Conservation (phyloP, 2,329 filamentous ascomycete species). For the Xylariaceae sp. region DNA sequence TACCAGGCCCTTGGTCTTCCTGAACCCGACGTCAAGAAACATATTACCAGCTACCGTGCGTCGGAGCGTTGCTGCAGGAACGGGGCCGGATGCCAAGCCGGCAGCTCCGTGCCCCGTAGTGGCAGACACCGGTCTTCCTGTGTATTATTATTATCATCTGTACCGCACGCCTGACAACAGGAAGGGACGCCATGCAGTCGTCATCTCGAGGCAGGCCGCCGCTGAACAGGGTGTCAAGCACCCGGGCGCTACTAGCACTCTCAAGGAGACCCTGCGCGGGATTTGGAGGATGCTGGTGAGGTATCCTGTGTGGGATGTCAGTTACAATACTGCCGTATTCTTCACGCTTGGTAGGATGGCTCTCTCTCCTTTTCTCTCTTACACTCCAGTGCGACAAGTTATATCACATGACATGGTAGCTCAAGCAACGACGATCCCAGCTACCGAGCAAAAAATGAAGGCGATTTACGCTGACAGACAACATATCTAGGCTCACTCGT, state of each 20-base stretch:
- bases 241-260: conserved; percentile 2
- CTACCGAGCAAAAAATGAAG: too few relatives aligned
- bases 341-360: conserved; percentile 10
- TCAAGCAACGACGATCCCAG: too few relatives aligned
- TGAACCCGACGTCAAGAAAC: conserved; percentile 4
- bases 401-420: too few relatives aligned
- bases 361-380: too few relatives aligned
- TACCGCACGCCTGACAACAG: conserved; percentile 14
- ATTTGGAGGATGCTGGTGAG: conserved; percentile 8
- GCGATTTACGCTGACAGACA: neutral
- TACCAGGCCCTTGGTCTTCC: conserved; percentile 1
- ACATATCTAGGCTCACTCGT: conserved; percentile 8
- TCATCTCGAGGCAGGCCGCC: conserved; percentile 5
- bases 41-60: neutral
- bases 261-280: conserved; percentile 4
- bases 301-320: conserved; percentile 13
- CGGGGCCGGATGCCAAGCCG: neutral
- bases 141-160: too few relatives aligned
- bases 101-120: too few relatives aligned
- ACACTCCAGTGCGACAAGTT: too few relatives aligned
- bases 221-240: conserved; percentile 5
- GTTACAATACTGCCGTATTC: conserved; percentile 13
- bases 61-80: too few relatives aligned
- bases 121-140: too few relatives aligned
- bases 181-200: conserved; percentile 13